These are phyloP conservation scores for Pyrus hybrid DNA, from an alignment of 331 rosid genomes.

Conservation along the genomic window DNA sequence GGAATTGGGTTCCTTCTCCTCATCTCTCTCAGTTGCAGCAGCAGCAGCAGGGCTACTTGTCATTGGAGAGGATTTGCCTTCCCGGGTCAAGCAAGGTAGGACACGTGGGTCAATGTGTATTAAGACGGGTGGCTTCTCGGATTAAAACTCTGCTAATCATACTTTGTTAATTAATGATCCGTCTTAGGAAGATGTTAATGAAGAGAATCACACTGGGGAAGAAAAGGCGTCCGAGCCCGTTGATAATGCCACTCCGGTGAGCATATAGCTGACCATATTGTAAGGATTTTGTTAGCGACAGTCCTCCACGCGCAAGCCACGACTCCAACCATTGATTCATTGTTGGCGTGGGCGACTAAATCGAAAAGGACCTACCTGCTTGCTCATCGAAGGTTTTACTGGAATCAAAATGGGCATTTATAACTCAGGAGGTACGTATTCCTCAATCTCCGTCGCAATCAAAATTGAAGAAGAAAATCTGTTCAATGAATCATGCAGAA, in stretches of 20 bases:
- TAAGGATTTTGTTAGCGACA: too few species aligned
- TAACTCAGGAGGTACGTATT: conserved; percentile 64
- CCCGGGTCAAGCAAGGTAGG: conserved; percentile 24
- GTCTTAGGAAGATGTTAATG: conserved; percentile 24
- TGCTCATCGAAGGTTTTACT: conserved; percentile 38
- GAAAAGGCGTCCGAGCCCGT: conserved; percentile 36
- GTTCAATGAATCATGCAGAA: neutral
- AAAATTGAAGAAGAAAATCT: neutral
- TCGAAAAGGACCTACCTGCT: conserved; percentile 55
- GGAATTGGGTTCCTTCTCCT: conserved; percentile 44
- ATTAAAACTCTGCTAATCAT: neutral
- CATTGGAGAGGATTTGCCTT: conserved; percentile 47
- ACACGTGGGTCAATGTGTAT: neutral
- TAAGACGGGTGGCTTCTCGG: neutral
- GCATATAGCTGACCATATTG: neutral
- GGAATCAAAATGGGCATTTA: conserved; percentile 83
- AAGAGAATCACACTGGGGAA: conserved; percentile 9
- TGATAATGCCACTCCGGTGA: conserved; percentile 53
- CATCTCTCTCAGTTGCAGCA: neutral
- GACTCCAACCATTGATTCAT: neutral
- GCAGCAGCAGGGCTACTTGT: conserved; percentile 65
- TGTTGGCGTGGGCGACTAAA: neutral
- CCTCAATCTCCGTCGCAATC: neutral
- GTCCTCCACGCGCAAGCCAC: neutral
- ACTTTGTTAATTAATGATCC: neutral